Evolutionary conservation across 306 rosid genomes (phyloP), one percentile per base, ranked within the genome.

Genomic region (Prunus mongolica): DNA sequence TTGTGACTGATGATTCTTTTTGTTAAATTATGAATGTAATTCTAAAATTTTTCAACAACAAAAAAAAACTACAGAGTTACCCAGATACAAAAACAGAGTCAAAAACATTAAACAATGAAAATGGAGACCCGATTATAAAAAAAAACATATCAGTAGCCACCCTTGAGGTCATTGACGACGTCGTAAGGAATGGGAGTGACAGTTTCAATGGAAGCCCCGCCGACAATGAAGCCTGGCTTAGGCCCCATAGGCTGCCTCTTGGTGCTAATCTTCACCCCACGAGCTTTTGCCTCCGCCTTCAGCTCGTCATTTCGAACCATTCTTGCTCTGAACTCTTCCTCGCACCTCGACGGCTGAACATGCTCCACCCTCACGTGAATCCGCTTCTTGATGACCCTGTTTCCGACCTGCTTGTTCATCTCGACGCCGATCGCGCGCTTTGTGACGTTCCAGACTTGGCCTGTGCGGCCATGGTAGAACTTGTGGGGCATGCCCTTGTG

Each of bases 381-480:
- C 44, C 84, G 72, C 68, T 80, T 75, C 62, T 25, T 65, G n/a
- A 75, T 81, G 34, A 76, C 28, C 57, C 77, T 22, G 60, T 76
- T 70, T 2, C 77, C 73, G 41, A 94, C 98, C 96, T 94, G 97
- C 50, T 94, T 94, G 86, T 94, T 94, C 4, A 94, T 83, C 61
- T 94, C 98, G 0, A 94, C 98, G 0, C 98, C 98, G 24, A 94
- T 84, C 20, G 98, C 98, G 15, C 97, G 90, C 74, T 91, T 94
- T 79, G 98, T 92, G 5, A 91, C 89, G 22, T 94, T 91, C 97
- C 97, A 94, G 71, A 94, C 97, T 0, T 84, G 89, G 0, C 95
- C 98, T 2, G 98, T 94, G 38, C 98, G 97, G 28, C 97, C 98
- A 22, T 94, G 98, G 83, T 94, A 94, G 84, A 92, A 91, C 75